These are phyloP conservation scores for Lignosus rhinocerotis DNA, from an alignment of 1,284 basidiomycete genomes.

Conservation along the genomic window DNA sequence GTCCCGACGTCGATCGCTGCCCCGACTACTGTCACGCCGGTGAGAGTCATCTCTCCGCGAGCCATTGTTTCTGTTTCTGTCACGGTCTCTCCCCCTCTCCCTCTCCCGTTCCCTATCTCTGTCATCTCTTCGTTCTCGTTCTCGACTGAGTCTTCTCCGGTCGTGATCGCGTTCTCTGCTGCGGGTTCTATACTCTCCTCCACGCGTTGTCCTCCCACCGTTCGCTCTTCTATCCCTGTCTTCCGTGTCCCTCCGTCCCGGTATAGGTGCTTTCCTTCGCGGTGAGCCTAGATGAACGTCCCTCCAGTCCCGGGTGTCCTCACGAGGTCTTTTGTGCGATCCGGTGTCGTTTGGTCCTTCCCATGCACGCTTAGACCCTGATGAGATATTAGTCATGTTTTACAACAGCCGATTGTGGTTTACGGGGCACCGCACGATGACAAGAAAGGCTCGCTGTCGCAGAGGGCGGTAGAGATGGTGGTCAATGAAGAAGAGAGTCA, in stretches of 20 bases:
- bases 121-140: conserved; percentile 29
- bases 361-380: conserved; percentile 80
- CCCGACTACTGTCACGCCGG: conserved; percentile 19
- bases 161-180: conserved; percentile 35
- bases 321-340: conserved; percentile 54
- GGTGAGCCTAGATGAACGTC: conserved; percentile 64
- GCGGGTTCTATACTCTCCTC: conserved; percentile 32
- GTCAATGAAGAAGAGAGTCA: conserved; percentile 7
- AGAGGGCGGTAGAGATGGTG: conserved; percentile 16
- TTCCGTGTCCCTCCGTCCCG: conserved; percentile 37
- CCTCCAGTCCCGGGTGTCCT: conserved; percentile 72
- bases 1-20: conserved; percentile 20
- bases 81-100: conserved; percentile 28
- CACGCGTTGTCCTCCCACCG: conserved; percentile 33
- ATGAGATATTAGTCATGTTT: conserved; percentile 77
- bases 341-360: conserved; percentile 53
- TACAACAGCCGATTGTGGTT: conserved; percentile 54
- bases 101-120: conserved; percentile 39
- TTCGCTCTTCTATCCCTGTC: conserved; percentile 35
- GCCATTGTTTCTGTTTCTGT: conserved; percentile 28
- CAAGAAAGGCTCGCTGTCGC: conserved; percentile 24
- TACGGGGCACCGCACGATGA: conserved; percentile 81
- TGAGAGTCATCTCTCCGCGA: conserved; percentile 28
- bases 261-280: conserved; percentile 32
- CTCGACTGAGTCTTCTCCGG: conserved; percentile 38